Percentiles rank a stretch among this genome's conserved stretches.
Evolutionary conservation across 1,139 yeast species (phyloP).

Genomic region (Sugiyamaella xylanicola): DNA sequence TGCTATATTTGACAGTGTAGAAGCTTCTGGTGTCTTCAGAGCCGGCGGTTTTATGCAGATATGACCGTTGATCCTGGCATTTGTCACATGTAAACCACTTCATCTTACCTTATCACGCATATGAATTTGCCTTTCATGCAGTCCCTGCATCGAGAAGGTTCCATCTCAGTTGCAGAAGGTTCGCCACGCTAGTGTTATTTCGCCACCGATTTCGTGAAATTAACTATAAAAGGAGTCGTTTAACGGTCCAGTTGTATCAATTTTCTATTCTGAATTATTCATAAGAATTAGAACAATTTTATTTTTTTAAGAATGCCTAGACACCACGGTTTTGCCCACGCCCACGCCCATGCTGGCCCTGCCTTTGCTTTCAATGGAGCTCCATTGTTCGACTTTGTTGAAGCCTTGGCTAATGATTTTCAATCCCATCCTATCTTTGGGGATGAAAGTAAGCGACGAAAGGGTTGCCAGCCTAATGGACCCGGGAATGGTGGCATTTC

Average conservation of each 20-base stretch:
- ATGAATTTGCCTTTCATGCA: neutral
- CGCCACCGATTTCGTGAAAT: slow-evolving; percentile 8
- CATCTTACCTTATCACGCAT: slow-evolving; percentile 1
- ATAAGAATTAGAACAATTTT: too few species aligned
- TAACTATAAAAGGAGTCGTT: slow-evolving; percentile 14
- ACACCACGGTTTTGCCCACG: neutral
- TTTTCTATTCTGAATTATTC: neutral
- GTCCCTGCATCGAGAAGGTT: slow-evolving; percentile 21
- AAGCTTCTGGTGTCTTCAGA: too few species aligned
- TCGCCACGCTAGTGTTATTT: slow-evolving; percentile 4
- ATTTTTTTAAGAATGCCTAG: neutral
- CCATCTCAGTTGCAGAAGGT: slow-evolving; percentile 1
- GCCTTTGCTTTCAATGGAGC: neutral
- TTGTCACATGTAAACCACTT: too few species aligned
- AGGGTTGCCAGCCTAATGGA: neutral
- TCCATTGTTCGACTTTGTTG: slow-evolving; percentile 16
- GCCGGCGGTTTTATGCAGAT: too few species aligned
- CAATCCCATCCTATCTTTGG: slow-evolving; percentile 9
- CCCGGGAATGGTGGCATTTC: slow-evolving; percentile 13
- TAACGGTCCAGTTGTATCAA: too few species aligned
- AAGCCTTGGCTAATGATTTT: slow-evolving; percentile 13
- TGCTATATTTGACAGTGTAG: too few species aligned
- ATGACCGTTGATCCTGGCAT: too few species aligned
- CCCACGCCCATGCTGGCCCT: neutral
- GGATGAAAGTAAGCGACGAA: neutral